Conservation (phyloP, 2,329 filamentous ascomycete genomes). For the Aphanoascus verrucosus region DNA sequence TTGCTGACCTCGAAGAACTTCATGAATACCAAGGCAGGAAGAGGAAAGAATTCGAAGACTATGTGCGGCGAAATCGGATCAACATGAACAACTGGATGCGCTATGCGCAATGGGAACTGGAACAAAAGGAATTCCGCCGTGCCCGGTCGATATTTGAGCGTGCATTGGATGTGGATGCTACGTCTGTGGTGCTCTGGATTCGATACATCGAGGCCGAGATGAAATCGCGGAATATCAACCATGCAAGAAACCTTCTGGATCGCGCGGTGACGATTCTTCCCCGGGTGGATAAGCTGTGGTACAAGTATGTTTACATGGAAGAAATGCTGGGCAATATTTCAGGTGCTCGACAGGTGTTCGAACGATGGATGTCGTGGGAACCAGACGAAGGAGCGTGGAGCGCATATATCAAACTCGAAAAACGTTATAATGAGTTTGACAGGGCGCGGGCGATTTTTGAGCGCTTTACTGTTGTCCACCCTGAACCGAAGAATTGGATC, state of each 20-base stretch:
- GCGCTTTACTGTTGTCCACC: conserved; percentile 82
- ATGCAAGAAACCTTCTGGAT: conserved; percentile 87
- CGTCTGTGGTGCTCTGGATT: conserved; percentile 78
- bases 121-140: conserved; percentile 92
- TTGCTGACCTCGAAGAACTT: conserved; percentile 92
- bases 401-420: conserved; percentile 94
- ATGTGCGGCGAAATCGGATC: conserved; percentile 85
- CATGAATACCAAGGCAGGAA: conserved; percentile 96
- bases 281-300: conserved; percentile 92
- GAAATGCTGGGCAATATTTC: conserved; percentile 93
- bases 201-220: conserved; percentile 94
- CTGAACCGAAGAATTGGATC: conserved; percentile 93
- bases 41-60: conserved; percentile 93
- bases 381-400: conserved; percentile 93
- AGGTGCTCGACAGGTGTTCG: conserved; percentile 86
- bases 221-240: conserved; percentile 90
- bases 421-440: conserved; percentile 85
- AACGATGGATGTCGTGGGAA: conserved; percentile 97
- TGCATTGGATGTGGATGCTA: conserved; percentile 82
- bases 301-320: conserved; percentile 98
- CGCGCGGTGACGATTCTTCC: conserved; percentile 88
- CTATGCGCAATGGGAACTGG: conserved; percentile 93
- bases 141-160: conserved; percentile 90
- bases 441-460: conserved; percentile 82
- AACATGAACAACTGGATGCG: conserved; percentile 99